These are phyloP conservation scores for Martiniozyma asiatica DNA, from an alignment of 1,139 yeast species.

Conservation along the genomic window DNA sequence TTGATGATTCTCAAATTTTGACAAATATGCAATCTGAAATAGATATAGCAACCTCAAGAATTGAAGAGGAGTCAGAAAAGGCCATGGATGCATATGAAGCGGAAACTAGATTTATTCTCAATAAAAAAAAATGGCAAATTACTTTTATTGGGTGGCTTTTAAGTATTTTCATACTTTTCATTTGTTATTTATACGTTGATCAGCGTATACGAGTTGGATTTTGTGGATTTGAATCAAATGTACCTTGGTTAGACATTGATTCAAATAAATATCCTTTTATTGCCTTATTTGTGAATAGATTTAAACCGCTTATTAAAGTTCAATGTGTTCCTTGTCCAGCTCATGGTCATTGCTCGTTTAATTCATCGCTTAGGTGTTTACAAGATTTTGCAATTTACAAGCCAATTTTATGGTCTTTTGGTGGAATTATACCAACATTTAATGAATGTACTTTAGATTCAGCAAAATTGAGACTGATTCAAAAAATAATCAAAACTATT, in stretches of 20 bases:
- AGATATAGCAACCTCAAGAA: constrained; percentile 14
- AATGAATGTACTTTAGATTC: constrained; percentile 68
- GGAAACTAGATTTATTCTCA: constrained; percentile 4
- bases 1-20: constrained; percentile 13
- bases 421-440: constrained; percentile 47
- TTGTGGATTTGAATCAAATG: constrained; percentile 50
- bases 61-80: constrained; percentile 18
- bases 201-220: constrained; percentile 52
- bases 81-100: constrained; percentile 12
- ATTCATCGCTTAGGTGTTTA: constrained; percentile 52
- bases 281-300: constrained; percentile 7
- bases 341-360: constrained; percentile 64
- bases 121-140: constrained; percentile 8
- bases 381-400: constrained; percentile 51
- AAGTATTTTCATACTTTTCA: constrained; percentile 15
- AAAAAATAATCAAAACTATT: constrained; percentile 54
- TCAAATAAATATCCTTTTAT: constrained; percentile 1
- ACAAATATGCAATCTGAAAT: constrained; percentile 15
- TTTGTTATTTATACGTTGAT: constrained; percentile 32
- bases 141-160: constrained; percentile 9
- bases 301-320: constrained; percentile 22
- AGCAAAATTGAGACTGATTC: constrained; percentile 57
- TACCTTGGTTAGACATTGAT: constrained; percentile 17
- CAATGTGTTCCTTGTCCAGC: constrained; percentile 69
- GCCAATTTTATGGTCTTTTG: constrained; percentile 42